Evolutionary conservation across 495 filamentous ascomycete genomes (phyloP).

Genomic region (Neurospora discreta): DNA sequence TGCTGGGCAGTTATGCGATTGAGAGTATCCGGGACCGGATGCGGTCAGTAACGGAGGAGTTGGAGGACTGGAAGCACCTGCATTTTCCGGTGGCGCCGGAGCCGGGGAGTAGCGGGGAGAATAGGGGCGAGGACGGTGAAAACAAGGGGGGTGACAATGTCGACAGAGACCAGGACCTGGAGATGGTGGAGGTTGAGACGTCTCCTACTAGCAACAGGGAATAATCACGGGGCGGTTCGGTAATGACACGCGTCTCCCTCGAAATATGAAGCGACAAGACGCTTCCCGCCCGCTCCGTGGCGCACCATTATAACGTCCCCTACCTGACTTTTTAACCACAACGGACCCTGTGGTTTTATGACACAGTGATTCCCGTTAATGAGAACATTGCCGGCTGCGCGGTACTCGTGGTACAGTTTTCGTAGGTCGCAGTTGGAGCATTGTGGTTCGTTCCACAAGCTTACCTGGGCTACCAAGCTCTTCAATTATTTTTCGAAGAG

Average conservation of each 20-base stretch:
- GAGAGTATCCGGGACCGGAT: slow-evolving; percentile 88
- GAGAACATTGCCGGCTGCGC: not conserved
- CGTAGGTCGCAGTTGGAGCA: not conserved
- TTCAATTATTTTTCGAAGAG: not conserved
- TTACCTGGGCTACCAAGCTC: not conserved
- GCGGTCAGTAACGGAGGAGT: slow-evolving; percentile 84
- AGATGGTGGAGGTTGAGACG: not conserved
- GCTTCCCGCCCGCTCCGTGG: not conserved
- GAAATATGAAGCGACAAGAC: not conserved
- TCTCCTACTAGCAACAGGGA: not conserved
- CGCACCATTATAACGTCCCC: not conserved
- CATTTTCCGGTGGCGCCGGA: slow-evolving; percentile 43
- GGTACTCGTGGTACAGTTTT: not conserved
- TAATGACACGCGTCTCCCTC: not conserved
- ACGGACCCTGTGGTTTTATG: not conserved
- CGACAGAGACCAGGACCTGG: not conserved
- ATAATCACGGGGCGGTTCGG: not conserved
- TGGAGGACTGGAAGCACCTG: slow-evolving; percentile 82
- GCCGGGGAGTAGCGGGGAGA: not conserved
- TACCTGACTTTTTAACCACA: not conserved
- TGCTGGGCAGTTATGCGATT: slow-evolving; percentile 86
- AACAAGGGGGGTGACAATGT: not conserved
- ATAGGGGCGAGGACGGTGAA: not conserved
- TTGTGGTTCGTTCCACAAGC: not conserved
- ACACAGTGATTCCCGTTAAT: not conserved